A percentile compares a stretch with the other conserved stretches of the same genome.
Conservation (phyloP, 805 yeast genomes). For the Diddensiella transvaalensis region DNA sequence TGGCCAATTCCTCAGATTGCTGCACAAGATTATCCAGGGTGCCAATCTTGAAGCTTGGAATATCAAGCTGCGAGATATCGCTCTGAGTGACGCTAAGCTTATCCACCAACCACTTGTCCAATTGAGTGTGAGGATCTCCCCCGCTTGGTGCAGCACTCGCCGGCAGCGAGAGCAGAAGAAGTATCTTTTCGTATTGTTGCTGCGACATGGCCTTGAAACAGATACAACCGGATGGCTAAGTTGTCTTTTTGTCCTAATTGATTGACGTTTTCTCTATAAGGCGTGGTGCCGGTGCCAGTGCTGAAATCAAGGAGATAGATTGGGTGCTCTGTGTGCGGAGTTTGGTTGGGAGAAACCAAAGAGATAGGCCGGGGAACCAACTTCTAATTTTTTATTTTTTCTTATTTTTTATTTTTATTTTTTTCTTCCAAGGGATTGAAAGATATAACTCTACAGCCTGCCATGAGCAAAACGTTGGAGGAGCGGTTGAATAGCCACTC, state of each 20-base stretch:
- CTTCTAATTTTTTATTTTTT: not conserved
- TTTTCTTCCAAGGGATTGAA: not conserved
- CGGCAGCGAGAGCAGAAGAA: slow-evolving; percentile 51
- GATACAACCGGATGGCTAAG: too few relatives aligned
- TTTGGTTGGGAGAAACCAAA: not conserved
- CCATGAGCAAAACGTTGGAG: slow-evolving; percentile 24
- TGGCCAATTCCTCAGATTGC: slow-evolving; percentile 84
- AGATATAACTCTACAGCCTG: not conserved
- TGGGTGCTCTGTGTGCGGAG: not conserved
- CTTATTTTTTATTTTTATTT: not conserved
- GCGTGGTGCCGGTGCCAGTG: not conserved
- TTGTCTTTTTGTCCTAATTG: too few relatives aligned
- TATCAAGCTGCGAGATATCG: slow-evolving; percentile 51
- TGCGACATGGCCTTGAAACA: not conserved
- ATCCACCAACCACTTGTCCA: slow-evolving; percentile 33
- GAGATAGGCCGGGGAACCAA: not conserved
- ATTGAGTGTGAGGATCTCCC: slow-evolving; percentile 37
- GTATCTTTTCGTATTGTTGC: slow-evolving; percentile 5
- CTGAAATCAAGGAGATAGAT: not conserved
- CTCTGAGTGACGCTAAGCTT: slow-evolving; percentile 38
- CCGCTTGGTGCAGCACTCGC: slow-evolving; percentile 38
- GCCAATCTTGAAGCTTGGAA: slow-evolving; percentile 90
- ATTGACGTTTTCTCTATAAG: too few relatives aligned
- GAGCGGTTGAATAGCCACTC: slow-evolving; percentile 36
- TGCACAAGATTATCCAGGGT: slow-evolving; percentile 88